A percentile compares a stretch with the other conserved stretches of the same genome.
Conservation (phyloP, 2,329 filamentous ascomycete genomes). For the Fusarium compactum region DNA sequence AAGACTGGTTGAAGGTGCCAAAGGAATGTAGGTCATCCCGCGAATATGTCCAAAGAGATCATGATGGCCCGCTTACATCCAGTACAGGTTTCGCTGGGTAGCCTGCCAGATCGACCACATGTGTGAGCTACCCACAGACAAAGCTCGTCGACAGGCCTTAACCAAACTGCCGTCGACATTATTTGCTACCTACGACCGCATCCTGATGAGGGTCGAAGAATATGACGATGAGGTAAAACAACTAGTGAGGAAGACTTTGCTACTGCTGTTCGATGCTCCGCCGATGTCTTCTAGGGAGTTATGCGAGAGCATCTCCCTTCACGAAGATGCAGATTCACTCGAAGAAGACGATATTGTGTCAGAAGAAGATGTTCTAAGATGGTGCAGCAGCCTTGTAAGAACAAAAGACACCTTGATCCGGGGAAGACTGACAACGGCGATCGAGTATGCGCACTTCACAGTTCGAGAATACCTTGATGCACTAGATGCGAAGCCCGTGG, state of each 20-base stretch:
- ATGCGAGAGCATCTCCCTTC: slow-evolving; percentile 11
- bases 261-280: not conserved
- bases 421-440: not conserved
- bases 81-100: slow-evolving; percentile 38
- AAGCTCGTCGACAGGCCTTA: slow-evolving; percentile 19
- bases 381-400: slow-evolving; percentile 27
- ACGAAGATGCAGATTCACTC: not conserved
- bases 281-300: not conserved
- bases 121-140: slow-evolving; percentile 14
- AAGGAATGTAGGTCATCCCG: slow-evolving; percentile 24
- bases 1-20: not conserved
- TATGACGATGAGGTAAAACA: not conserved
- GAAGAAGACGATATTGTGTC: not conserved
- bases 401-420: not conserved
- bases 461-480: slow-evolving; percentile 28
- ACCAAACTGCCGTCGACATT: slow-evolving; percentile 9
- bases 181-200: slow-evolving; percentile 18
- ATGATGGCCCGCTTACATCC: rapidly evolving
- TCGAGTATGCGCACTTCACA: slow-evolving; percentile 36
- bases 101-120: slow-evolving; percentile 39
- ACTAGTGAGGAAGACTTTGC: slow-evolving; percentile 19
- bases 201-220: not conserved
- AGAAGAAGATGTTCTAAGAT: slow-evolving; percentile 2
- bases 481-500: rapidly evolving
- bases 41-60: rapidly evolving